Evolutionary conservation across 495 filamentous ascomycete genomes (phyloP).

Genomic region (Penicillium bialowiezense): DNA sequence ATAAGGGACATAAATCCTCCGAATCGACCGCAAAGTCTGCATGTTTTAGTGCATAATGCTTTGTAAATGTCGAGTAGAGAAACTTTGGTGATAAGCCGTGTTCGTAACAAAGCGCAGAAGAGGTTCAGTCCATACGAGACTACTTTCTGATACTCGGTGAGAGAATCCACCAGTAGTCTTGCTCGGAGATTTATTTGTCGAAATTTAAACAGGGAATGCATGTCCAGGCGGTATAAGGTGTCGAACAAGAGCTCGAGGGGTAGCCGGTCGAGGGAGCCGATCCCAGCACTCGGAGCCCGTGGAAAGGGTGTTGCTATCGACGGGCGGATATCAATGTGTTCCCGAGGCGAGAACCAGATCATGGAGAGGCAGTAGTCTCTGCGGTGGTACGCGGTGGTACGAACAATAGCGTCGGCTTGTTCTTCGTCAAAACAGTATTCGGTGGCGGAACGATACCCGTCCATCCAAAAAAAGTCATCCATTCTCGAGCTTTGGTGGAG

Average conservation of each 20-base stretch:
- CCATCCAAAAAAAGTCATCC: slow-evolving; percentile 18
- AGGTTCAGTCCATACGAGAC: slow-evolving; percentile 35
- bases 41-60: slow-evolving; percentile 35
- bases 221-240: slow-evolving; percentile 32
- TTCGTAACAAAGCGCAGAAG: slow-evolving; percentile 40
- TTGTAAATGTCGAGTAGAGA: slow-evolving; percentile 35
- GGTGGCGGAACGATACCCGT: slow-evolving; percentile 19
- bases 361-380: slow-evolving; percentile 30
- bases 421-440: slow-evolving; percentile 21
- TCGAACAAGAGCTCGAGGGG: slow-evolving; percentile 37
- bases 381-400: slow-evolving; percentile 33
- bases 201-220: slow-evolving; percentile 36
- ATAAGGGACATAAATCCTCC: slow-evolving; percentile 34
- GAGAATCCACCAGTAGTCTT: slow-evolving; percentile 33
- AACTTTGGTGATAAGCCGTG: slow-evolving; percentile 24
- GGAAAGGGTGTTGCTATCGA: slow-evolving; percentile 33
- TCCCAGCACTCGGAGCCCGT: slow-evolving; percentile 21
- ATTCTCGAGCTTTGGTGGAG: slow-evolving; percentile 15
- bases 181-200: slow-evolving; percentile 35
- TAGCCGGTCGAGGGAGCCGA: slow-evolving; percentile 32
- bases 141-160: slow-evolving; percentile 31
- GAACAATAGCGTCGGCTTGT: slow-evolving; percentile 25
- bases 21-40: slow-evolving; percentile 32
- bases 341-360: slow-evolving; percentile 33
- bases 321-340: slow-evolving; percentile 14